Evolutionary conservation across 2,329 filamentous ascomycete species (phyloP).

Genomic region (Cyphellophora europaea): DNA sequence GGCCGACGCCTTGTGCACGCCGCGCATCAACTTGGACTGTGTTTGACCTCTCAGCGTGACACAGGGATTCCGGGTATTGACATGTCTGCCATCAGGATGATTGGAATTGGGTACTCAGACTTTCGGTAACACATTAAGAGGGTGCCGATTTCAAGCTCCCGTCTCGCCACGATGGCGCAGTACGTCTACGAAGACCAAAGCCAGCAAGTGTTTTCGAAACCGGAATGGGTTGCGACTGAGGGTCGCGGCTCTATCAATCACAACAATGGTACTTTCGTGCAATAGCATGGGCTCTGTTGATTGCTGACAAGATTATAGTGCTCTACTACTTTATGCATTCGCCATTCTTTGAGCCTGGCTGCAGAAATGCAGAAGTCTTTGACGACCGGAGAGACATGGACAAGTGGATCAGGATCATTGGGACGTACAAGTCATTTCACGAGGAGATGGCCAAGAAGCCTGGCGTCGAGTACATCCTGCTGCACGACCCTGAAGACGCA

Average conservation of each 20-base stretch:
- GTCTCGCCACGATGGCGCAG: too few relatives aligned
- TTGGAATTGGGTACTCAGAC: too few relatives aligned
- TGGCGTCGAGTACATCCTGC: constrained; percentile 52
- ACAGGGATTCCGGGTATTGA: too few relatives aligned
- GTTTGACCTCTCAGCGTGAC: too few relatives aligned
- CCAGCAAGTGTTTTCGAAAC: constrained; percentile 15
- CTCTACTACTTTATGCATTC: constrained; percentile 54
- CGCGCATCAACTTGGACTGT: too few relatives aligned
- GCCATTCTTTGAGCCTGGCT: constrained; percentile 53
- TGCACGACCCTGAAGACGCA: constrained; percentile 40
- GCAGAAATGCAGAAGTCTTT: constrained; percentile 50
- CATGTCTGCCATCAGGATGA: too few relatives aligned
- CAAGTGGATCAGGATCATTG: constrained; percentile 39
- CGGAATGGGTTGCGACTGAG: constrained; percentile 15
- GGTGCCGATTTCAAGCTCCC: too few relatives aligned
- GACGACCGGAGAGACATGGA: constrained; percentile 40
- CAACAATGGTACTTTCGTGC: constrained; percentile 17
- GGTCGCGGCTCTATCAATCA: constrained; percentile 18
- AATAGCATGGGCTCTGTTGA: not conserved
- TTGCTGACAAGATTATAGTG: constrained; percentile 27
- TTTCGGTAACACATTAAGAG: too few relatives aligned
- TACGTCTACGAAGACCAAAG: constrained; percentile 12
- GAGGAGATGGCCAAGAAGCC: constrained; percentile 42
- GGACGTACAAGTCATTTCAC: constrained; percentile 49
- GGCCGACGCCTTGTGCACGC: too few relatives aligned